Evolutionary conservation across 345 rosid species (phyloP).

Genomic region (Eucalyptus pauciflora): DNA sequence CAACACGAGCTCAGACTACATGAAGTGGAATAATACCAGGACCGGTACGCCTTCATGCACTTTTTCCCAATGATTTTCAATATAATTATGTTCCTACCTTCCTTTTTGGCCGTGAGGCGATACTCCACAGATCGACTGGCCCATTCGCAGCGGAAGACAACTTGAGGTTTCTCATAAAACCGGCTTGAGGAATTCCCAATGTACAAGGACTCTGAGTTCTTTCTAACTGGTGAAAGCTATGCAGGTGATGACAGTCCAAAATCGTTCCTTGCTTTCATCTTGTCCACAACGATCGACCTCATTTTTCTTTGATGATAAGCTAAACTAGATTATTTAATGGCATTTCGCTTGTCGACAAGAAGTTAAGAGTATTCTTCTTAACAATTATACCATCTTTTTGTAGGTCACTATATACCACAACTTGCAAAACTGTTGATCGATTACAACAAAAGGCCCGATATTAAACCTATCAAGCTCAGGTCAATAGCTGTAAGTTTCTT

Average conservation of each 20-base stretch:
- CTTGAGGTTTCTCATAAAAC: conserved; percentile 13
- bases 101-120: background rate
- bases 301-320: background rate
- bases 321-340: background rate
- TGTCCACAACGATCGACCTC: background rate
- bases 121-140: background rate
- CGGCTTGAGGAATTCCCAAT: conserved; percentile 25
- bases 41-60: background rate
- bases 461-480: conserved; percentile 11
- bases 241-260: background rate
- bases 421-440: conserved; percentile 13
- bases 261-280: background rate
- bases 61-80: background rate
- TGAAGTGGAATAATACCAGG: background rate
- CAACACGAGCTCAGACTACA: conserved; percentile 10
- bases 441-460: conserved; percentile 11
- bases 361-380: background rate
- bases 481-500: conserved; percentile 10
- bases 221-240: conserved; percentile 27
- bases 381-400: background rate
- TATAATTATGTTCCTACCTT: background rate
- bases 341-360: background rate
- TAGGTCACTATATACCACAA: conserved; percentile 29
- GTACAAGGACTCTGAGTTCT: conserved; percentile 7
- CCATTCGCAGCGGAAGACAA: conserved; percentile 13